Evolutionary conservation across 148 eudicot species (phyloP), one percentile per base, ranked within the genome.

Genomic region (Vaccinium myrtillus): DNA sequence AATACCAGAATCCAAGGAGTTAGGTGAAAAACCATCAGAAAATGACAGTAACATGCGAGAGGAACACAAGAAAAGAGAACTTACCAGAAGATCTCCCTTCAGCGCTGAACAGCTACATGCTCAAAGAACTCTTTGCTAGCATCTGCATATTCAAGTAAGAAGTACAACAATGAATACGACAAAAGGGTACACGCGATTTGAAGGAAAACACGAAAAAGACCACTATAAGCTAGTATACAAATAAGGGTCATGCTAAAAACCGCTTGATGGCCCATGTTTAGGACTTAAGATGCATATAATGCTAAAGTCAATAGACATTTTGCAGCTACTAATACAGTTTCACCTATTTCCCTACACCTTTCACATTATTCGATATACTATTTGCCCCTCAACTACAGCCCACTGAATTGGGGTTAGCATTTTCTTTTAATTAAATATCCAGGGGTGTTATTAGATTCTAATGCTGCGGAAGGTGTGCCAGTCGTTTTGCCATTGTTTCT

Each of bases 41-140:
- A 25, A 67, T 11, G 73, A 11, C 63, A 61, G 69, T 61, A 21
- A 61, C 69, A 61, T 13, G 32, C 1, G 48, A 71, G 77, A 73
- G 49, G 77, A 73, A 73, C 46, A 73, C n/a, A 73, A 6, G 10
- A 13, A 15, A 73, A 73, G 77, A 43, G n/a, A 59, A 59, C 84
- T 85, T 81, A 85, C 87, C 81, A 1, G 65, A 69, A 81, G 81
- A 61, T 74, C 63, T 43, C 58, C 63, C 87, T 21, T 84, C 90
- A 12, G 50, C 78, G 80, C 74, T 23, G 76, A 82, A 46, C 79
- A 43, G 91, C 90, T 30, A 79, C 91, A 79, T 92, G 88, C 84
- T 90, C 89, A 83, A 89, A 92, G 50, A 89, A 90, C 78, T 89
- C 90, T 81, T 87, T 92, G 30, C 89, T 87, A 49, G 94, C 94